Conservation (phyloP, 495 filamentous ascomycete species). For the Xanthoparmelia taractica region DNA sequence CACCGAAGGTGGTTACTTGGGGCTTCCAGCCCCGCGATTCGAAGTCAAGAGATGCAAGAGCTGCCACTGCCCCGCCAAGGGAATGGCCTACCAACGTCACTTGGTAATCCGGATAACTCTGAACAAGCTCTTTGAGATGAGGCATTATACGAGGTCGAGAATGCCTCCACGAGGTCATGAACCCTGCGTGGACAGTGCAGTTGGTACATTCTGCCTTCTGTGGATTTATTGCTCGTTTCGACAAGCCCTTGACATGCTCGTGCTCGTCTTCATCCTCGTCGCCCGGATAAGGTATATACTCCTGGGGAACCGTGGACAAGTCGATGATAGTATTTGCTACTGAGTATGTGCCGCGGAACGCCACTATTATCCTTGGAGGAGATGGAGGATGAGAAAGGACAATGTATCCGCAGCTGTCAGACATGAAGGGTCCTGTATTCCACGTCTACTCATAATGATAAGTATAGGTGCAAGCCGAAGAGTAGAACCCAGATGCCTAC, state of each 20-base stretch:
- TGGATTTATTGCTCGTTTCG: slow-evolving; percentile 20
- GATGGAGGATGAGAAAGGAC: slow-evolving; percentile 66
- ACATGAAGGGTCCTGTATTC: slow-evolving; percentile 80
- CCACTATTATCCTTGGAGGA: slow-evolving; percentile 65
- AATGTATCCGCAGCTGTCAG: slow-evolving; percentile 91
- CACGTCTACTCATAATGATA: slow-evolving; percentile 46
- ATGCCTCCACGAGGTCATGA: slow-evolving; percentile 72
- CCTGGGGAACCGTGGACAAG: slow-evolving; percentile 77
- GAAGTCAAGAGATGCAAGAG: slow-evolving; percentile 76
- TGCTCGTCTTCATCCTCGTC: slow-evolving; percentile 35
- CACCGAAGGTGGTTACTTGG: slow-evolving; percentile 82
- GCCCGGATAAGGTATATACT: slow-evolving; percentile 78
- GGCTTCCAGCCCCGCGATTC: slow-evolving; percentile 59
- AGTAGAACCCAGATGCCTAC: background rate
- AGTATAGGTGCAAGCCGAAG: background rate
- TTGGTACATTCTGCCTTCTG: slow-evolving; percentile 52
- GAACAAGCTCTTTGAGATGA: slow-evolving; percentile 45
- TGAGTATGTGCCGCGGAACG: slow-evolving; percentile 91
- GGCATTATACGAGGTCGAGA: slow-evolving; percentile 58
- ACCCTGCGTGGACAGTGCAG: slow-evolving; percentile 89
- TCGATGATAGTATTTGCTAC: slow-evolving; percentile 84
- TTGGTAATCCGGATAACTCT: slow-evolving; percentile 58
- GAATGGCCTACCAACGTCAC: slow-evolving; percentile 82
- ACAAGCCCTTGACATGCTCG: slow-evolving; percentile 8
- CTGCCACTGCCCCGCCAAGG: slow-evolving; percentile 85